Evolutionary conservation across 139 green algal genomes (phyloP).

Genomic region (Edaphochlamys debaryana): DNA sequence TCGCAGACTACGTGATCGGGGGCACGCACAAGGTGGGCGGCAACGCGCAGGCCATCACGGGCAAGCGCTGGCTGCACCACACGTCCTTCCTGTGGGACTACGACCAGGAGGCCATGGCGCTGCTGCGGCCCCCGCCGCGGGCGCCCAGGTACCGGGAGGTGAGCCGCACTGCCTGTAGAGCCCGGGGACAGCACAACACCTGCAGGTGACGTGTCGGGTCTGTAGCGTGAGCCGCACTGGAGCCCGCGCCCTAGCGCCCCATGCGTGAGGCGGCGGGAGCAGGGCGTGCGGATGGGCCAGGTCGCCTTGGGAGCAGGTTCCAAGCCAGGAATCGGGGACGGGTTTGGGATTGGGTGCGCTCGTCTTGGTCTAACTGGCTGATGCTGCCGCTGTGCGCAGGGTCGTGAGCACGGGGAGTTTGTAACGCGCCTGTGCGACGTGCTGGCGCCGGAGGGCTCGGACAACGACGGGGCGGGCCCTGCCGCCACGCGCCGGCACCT

Average conservation of each 20-base stretch:
- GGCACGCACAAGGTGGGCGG: constrained; percentile 92
- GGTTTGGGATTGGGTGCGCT: too few species aligned
- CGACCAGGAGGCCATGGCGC: constrained; percentile 73
- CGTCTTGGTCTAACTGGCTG: too few species aligned
- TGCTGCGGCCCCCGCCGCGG: constrained; percentile 79
- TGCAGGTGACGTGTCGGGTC: not conserved
- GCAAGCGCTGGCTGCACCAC: constrained; percentile 94
- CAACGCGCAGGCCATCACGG: constrained; percentile 97
- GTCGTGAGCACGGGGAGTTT: constrained; percentile 74
- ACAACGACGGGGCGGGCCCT: too few species aligned
- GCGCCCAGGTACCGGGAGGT: constrained; percentile 85
- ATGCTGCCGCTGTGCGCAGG: constrained; percentile 35
- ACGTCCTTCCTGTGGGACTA: constrained; percentile 98
- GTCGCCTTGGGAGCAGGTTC: too few species aligned
- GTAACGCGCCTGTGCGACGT: constrained; percentile 64
- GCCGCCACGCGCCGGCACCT: not conserved
- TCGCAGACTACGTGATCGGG: constrained; percentile 89
- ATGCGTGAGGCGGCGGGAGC: too few species aligned
- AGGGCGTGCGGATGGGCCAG: too few species aligned
- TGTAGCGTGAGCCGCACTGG: not conserved
- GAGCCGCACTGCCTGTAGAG: not conserved
- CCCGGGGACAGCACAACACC: not conserved
- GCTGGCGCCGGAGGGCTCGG: not conserved
- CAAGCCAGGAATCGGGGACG: too few species aligned
- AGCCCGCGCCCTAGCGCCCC: too few species aligned